These are phyloP conservation scores for Pythium aristosporum DNA, from an alignment of 352 stramenopile species.

Conservation along the genomic window DNA sequence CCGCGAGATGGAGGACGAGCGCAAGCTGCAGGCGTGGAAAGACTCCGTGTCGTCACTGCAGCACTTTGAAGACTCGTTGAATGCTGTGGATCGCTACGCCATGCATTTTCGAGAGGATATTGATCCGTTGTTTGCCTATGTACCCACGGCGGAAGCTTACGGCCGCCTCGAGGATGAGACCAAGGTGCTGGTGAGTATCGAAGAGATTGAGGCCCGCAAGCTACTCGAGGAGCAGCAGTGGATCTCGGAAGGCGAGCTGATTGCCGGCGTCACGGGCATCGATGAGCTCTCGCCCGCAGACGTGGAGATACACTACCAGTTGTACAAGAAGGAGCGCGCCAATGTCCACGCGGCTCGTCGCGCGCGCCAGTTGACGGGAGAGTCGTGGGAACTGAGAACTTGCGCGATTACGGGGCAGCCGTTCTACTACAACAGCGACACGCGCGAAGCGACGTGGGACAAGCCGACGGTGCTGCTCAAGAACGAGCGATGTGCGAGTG, in stretches of 20 bases:
- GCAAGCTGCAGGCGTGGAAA: slow-evolving; percentile 90
- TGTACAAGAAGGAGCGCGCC: slow-evolving; percentile 65
- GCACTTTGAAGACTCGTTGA: slow-evolving; percentile 92
- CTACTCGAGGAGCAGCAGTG: slow-evolving; percentile 52
- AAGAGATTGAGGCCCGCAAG: slow-evolving; percentile 64
- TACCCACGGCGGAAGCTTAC: slow-evolving; percentile 77
- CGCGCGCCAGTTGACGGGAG: slow-evolving; percentile 54
- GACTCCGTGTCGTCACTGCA: slow-evolving; percentile 69
- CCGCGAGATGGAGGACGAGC: slow-evolving; percentile 89
- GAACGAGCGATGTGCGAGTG: slow-evolving; percentile 80
- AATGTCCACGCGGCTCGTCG: slow-evolving; percentile 57
- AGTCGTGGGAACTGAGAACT: slow-evolving; percentile 56
- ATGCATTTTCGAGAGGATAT: slow-evolving; percentile 91
- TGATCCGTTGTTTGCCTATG: slow-evolving; percentile 81
- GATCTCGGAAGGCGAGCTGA: slow-evolving; percentile 71
- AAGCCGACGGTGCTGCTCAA: slow-evolving; percentile 87
- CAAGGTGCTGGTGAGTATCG: slow-evolving; percentile 47
- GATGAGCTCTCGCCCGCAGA: background rate
- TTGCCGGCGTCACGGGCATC: slow-evolving; percentile 45
- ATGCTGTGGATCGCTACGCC: slow-evolving; percentile 92
- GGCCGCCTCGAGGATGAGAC: slow-evolving; percentile 33
- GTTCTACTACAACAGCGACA: slow-evolving; percentile 95
- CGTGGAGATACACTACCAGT: slow-evolving; percentile 35
- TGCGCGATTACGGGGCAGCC: slow-evolving; percentile 65
- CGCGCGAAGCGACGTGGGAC: slow-evolving; percentile 93